Conservation (phyloP, 192 early-diverging fungal species). For the Umbelopsis vinacea region DNA sequence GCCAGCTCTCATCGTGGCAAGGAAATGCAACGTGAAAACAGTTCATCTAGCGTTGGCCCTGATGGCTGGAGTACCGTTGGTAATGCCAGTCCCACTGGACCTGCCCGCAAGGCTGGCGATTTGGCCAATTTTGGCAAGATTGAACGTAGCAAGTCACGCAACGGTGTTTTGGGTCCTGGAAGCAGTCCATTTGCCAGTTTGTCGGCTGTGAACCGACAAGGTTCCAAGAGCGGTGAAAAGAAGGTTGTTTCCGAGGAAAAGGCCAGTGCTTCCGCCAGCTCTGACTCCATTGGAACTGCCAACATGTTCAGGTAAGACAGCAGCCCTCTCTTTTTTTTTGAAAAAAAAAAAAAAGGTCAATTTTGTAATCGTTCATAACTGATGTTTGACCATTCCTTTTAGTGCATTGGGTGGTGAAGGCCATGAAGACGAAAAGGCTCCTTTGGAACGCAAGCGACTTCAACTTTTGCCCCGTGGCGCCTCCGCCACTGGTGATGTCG, state of each 20-base stretch:
- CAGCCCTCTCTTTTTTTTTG: too few relatives aligned
- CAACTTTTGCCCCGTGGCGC: conserved; percentile 36
- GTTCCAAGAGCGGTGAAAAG: conserved; percentile 31
- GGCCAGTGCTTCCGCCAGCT: conserved; percentile 20
- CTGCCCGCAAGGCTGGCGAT: conserved; percentile 58
- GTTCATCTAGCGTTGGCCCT: conserved; percentile 49
- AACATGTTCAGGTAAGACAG: conserved; percentile 42
- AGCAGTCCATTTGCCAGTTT: conserved; percentile 35
- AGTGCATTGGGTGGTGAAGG: conserved; percentile 33
- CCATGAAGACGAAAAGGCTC: conserved; percentile 26
- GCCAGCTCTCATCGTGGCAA: conserved; percentile 60
- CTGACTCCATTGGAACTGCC: conserved; percentile 28
- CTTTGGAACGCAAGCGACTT: conserved; percentile 28
- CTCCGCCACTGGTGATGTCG: background rate
- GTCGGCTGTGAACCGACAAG: conserved; percentile 14
- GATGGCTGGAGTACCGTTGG: conserved; percentile 80
- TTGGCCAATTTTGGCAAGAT: conserved; percentile 78
- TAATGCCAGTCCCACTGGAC: conserved; percentile 30
- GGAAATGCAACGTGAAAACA: conserved; percentile 31
- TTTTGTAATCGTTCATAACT: background rate
- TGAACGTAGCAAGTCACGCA: conserved; percentile 55
- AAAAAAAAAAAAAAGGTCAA: background rate
- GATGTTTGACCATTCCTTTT: background rate
- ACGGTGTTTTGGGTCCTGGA: conserved; percentile 55
- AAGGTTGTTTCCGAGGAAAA: conserved; percentile 26